These are phyloP conservation scores for Teunomyces lycoperdinae DNA, from an alignment of 805 yeast genomes.

Conservation along the genomic window DNA sequence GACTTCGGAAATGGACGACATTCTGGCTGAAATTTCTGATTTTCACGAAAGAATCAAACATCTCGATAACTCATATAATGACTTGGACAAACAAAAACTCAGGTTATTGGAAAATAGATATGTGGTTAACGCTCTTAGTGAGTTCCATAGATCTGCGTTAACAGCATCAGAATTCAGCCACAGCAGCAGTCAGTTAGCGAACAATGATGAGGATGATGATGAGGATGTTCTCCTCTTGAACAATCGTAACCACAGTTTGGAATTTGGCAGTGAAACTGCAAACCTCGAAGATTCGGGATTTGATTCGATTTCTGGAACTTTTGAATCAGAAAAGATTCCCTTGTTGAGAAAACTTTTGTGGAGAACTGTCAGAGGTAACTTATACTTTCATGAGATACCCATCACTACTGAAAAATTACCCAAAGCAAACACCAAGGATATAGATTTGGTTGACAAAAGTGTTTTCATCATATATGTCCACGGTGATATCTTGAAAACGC, in stretches of 20 bases:
- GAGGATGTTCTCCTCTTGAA: conserved; percentile 29
- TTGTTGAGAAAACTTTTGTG: conserved; percentile 39
- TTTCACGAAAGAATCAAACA: conserved; percentile 34
- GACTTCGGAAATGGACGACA: conserved; percentile 33
- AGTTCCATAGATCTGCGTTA: conserved; percentile 29
- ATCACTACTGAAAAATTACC: conserved; percentile 20
- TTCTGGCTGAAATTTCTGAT: conserved; percentile 21
- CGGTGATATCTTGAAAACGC: conserved; percentile 34
- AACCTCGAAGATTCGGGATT: conserved; percentile 23
- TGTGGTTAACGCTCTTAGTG: conserved; percentile 30
- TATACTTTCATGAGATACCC: conserved; percentile 39
- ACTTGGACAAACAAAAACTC: conserved; percentile 22
- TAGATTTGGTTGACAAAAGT: conserved; percentile 26
- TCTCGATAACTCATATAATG: conserved; percentile 31
- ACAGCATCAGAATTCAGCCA: conserved; percentile 2
- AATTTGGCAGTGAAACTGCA: conserved; percentile 20
- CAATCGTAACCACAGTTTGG: conserved; percentile 17
- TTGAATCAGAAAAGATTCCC: conserved; percentile 34
- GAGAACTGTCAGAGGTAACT: conserved; percentile 43
- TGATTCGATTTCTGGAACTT: conserved; percentile 35
- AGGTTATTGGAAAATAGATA: conserved; percentile 33
- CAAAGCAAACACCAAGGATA: conserved; percentile 8
- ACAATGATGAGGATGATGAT: conserved; percentile 20
- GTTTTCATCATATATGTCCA: conserved; percentile 40
- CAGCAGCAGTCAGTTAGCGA: too few species aligned